Percentiles rank a stretch among this genome's conserved stretches.
These are phyloP conservation scores for Geranium incanum DNA, from an alignment of 441 rosid species.

Conservation along the genomic window DNA sequence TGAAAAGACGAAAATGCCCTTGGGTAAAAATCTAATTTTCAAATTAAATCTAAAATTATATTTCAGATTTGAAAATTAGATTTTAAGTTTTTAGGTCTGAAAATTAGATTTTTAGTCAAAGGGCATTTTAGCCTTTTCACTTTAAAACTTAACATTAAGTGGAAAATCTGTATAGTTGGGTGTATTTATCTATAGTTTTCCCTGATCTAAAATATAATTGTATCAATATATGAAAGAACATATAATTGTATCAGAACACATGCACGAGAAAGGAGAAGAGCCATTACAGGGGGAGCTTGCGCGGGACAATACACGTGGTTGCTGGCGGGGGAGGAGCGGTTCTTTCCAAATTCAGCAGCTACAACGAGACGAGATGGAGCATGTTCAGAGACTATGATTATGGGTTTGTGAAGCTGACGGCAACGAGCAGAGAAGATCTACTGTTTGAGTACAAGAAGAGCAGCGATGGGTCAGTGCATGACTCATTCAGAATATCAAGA, in stretches of 20 bases:
- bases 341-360: slow-evolving; percentile 20
- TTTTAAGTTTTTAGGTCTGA: too few relatives aligned
- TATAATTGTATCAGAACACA: slow-evolving; percentile 33
- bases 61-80: too few relatives aligned
- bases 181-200: too few relatives aligned
- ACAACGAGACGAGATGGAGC: slow-evolving; percentile 50
- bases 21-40: too few relatives aligned
- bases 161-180: too few relatives aligned
- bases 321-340: slow-evolving; percentile 71
- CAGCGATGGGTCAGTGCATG: slow-evolving; percentile 65
- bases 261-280: slow-evolving; percentile 49
- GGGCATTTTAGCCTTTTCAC: too few relatives aligned
- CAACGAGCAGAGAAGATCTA: slow-evolving; percentile 51
- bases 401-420: slow-evolving; percentile 64
- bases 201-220: too few relatives aligned
- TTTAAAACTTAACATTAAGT: too few relatives aligned
- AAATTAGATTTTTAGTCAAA: too few relatives aligned
- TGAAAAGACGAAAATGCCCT: too few relatives aligned
- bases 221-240: too few relatives aligned
- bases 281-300: slow-evolving; percentile 54
- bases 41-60: too few relatives aligned
- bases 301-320: slow-evolving; percentile 80
- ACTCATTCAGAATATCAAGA: slow-evolving; percentile 57
- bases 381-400: slow-evolving; percentile 50
- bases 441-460: slow-evolving; percentile 79